Base-by-base conservation (phyloP, 78 protist species). In the Dictyostelium citrinum region DNA sequence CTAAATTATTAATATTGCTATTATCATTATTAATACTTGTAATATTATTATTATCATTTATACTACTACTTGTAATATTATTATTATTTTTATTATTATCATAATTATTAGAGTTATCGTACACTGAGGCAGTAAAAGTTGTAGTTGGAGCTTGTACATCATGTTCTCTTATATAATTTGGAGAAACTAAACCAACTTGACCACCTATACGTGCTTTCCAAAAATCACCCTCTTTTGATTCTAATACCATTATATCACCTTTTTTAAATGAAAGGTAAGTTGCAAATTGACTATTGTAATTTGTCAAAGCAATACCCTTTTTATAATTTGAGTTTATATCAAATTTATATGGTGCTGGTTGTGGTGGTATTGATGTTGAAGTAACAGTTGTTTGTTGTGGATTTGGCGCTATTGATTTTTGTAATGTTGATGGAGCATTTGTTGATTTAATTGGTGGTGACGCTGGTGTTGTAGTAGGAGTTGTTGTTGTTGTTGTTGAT, bases 201-300 rank as follows among this genome's bases (percentile, higher is more conserved):
- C n/a, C 24, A 22, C 84, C 84, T 35, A 80, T 24, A 45, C 84
- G 60, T 46, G 46, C 84, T 80, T 58, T 80, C 84, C 84, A 80
- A 80, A 80, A 80, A 31, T 80, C 84, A 55, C 84, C 84, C 39
- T 80, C 84, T 55, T 80, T 80, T 58, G 60, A 11, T 10, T 45
- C 31, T 22, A 80, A 58, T 55, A 80, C 84, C 27, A 80, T 80
- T 80, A 45, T 55, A 80, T 80, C 84, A 33, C 84, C 84, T 35
- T 80, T 80, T 80, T 58, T 80, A 33, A 80, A 58, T 2, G 84
- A 80, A 45, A 80, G 72, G 37, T 80, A 80, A 22, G 60, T 80
- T 80, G 46, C 74, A 55, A 80, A 80, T 80, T 80, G 68, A 58
- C 84, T 80, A 33, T 80, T 49, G 35, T 80, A 80, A 33, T 27